Conservation (phyloP, 83 land plant species). For the Thuja plicata region DNA sequence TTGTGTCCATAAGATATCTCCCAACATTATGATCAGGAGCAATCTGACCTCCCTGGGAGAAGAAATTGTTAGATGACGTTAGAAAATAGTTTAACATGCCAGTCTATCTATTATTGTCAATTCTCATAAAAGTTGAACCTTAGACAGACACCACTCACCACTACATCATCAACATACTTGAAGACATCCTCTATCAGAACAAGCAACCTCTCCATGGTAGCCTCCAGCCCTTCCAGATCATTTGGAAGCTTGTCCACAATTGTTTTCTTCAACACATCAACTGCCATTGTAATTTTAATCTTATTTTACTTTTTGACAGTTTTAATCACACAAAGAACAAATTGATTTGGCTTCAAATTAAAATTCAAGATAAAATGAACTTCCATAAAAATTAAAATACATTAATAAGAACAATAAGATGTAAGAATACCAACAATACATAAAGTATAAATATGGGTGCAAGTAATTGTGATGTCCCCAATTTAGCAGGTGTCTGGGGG, state of each 20-base stretch:
- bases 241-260: slow-evolving; percentile 87
- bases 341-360: not conserved
- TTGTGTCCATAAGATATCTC: slow-evolving; percentile 73
- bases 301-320: not conserved
- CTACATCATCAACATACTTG: slow-evolving; percentile 93
- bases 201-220: slow-evolving; percentile 73
- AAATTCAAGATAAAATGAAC: not conserved
- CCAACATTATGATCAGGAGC: slow-evolving; percentile 82
- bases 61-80: not conserved
- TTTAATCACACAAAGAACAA: not conserved
- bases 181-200: slow-evolving; percentile 72
- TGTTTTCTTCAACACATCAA: slow-evolving; percentile 88
- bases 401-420: not conserved
- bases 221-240: slow-evolving; percentile 96
- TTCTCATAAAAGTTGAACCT: not conserved
- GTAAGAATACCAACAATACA: not conserved
- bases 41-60: slow-evolving; percentile 65
- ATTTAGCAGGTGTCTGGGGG: too few relatives aligned
- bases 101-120: not conserved
- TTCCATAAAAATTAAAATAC: not conserved
- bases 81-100: not conserved
- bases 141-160: slow-evolving; percentile 48
- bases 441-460: not conserved
- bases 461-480: too few relatives aligned
- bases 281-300: slow-evolving; percentile 35